Evolutionary conservation across 75 land plant species (phyloP).

Genomic region (Chamaecyparis obtusa): DNA sequence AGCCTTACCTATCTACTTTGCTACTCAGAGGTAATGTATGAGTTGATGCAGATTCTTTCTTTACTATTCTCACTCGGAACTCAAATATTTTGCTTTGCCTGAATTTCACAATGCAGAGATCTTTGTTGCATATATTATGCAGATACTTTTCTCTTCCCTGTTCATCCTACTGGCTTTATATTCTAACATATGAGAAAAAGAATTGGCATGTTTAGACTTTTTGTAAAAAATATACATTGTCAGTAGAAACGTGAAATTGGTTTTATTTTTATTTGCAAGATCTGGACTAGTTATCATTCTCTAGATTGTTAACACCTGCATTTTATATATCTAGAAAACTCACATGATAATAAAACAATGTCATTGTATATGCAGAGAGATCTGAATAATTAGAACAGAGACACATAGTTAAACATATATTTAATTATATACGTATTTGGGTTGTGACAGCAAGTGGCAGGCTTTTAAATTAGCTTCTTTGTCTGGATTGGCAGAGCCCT

Average conservation of each 20-base stretch:
- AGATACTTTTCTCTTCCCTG: not conserved
- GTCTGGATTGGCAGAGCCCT: constrained; percentile 95
- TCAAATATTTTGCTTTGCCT: not conserved
- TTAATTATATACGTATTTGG: constrained; percentile 7
- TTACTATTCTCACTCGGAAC: not conserved
- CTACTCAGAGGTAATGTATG: constrained; percentile 75
- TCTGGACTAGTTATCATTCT: not conserved
- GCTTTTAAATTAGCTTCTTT: constrained; percentile 90
- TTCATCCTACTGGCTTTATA: not conserved
- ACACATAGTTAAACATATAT: not conserved
- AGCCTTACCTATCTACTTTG: constrained; percentile 95
- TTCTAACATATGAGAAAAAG: not conserved
- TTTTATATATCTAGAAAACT: not conserved
- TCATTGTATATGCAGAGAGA: not conserved
- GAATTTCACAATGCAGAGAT: not conserved
- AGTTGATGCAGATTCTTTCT: not conserved
- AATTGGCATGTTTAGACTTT: not conserved
- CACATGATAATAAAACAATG: not conserved
- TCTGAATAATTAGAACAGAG: not conserved
- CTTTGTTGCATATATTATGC: not conserved
- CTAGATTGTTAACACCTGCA: not conserved
- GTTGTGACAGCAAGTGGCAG: constrained; percentile 82
- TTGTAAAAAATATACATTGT: constrained; percentile 1
- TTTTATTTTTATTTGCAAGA: not conserved
- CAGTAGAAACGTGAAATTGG: constrained; percentile 4